Conservation (phyloP, 495 filamentous ascomycete species). For the Penicillium crystallinum region DNA sequence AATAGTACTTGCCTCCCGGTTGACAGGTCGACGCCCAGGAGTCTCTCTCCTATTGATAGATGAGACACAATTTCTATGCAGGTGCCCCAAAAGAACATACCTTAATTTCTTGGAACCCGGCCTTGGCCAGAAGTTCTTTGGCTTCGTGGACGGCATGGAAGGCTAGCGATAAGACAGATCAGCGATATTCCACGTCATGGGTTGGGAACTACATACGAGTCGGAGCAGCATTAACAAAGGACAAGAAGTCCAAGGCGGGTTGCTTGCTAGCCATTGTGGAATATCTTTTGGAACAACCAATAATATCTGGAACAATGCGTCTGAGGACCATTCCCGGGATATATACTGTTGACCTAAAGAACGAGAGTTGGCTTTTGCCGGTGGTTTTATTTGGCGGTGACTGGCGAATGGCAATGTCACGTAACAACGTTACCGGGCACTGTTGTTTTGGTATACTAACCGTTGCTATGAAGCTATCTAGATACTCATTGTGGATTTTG, state of each 20-base stretch:
- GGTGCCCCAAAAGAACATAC: constrained; percentile 30
- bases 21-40: constrained; percentile 75
- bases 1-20: constrained; percentile 91
- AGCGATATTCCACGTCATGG: constrained; percentile 10
- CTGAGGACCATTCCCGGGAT: constrained; percentile 7
- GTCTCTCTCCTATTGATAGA: constrained; percentile 63
- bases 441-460: no score
- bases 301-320: constrained; percentile 8
- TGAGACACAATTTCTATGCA: not conserved
- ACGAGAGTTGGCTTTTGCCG: constrained; percentile 13
- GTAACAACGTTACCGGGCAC: not conserved
- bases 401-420: not conserved
- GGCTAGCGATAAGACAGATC: constrained; percentile 48
- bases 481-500: no score
- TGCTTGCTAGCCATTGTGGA: constrained; percentile 55
- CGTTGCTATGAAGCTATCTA: no score
- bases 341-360: constrained; percentile 5
- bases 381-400: constrained; percentile 12
- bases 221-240: constrained; percentile 91
- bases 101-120: constrained; percentile 81
- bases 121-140: constrained; percentile 66
- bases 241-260: constrained; percentile 76
- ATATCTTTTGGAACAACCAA: constrained; percentile 9
- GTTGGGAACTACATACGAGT: constrained; percentile 59
- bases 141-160: constrained; percentile 88